Evolutionary conservation across 148 eudicot species (phyloP), one percentile per base, ranked within the genome.

Genomic region (Cornus controversa): DNA sequence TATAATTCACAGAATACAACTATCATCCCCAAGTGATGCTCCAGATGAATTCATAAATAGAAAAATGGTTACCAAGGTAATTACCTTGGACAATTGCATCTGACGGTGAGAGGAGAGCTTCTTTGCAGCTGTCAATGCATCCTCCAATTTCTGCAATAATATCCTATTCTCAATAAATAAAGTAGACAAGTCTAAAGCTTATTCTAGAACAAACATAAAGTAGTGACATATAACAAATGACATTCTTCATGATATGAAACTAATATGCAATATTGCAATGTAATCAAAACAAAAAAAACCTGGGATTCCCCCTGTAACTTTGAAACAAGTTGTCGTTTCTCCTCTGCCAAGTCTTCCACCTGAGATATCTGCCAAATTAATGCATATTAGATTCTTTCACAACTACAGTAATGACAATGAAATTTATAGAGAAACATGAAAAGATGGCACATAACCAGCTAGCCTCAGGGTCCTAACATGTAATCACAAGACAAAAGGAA

Each of bases 71-170:
- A 18, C 57, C 24, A 66, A 67, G 70, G 50, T 23, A 84, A 71
- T 74, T 76, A 93, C 98, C 98, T 89, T 90, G 65, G 79, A 75
- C 83, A 93, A 82, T 80, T 80, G 93, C 83, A 76, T 78, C 72
- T 79, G 87, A 67, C 85, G 92, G 63, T 75, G 73, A 67, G 88
- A 83, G 70, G 89, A 75, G 34, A 85, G 79, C 70, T 89, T 87
- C 79, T 87, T 90, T 14, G 91, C 91, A 68, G 87, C 82, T 75
- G 87, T 73, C 85, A 93, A 80, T 34, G 83, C 87, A 76, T 90
- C 93, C 83, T 93, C 93, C 86, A 91, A 75, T 80, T 83, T 86
- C 98, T 93, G 85, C 69, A 81, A 82, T 69, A 65, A 75, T 47
- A 76, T n/a, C 67, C 76, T 50, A 62, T 63, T 66, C 40, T 24